Percentiles rank a stretch among this genome's conserved stretches.
Conservation (phyloP, 208 protist genomes). For the Balamuthia mandrillaris region DNA sequence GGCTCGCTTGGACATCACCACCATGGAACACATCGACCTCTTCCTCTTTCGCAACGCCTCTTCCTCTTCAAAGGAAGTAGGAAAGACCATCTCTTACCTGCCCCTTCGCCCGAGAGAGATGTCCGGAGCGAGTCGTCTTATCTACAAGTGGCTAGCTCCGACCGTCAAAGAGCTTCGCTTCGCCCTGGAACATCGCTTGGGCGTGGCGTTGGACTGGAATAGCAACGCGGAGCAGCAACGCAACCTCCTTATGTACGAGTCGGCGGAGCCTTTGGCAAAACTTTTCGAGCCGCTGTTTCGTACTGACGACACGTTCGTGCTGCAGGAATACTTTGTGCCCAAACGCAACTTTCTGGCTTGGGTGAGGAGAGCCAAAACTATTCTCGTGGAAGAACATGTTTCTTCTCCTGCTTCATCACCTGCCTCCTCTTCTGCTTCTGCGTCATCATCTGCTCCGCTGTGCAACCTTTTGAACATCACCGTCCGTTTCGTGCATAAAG, state of each 20-base stretch:
- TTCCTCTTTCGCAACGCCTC: slow-evolving; percentile 53
- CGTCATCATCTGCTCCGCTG: too few relatives aligned
- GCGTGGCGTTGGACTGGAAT: slow-evolving; percentile 60
- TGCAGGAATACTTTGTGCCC: slow-evolving; percentile 67
- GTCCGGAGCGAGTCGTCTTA: neutral
- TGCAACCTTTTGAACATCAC: slow-evolving; percentile 59
- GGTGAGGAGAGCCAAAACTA: slow-evolving; percentile 12
- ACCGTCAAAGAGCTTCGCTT: slow-evolving; percentile 42
- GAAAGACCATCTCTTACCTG: neutral
- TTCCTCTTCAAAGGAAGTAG: too few relatives aligned
- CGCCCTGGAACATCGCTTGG: slow-evolving; percentile 41
- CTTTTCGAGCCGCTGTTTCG: slow-evolving; percentile 52
- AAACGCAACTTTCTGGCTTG: slow-evolving; percentile 45
- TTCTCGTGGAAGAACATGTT: too few relatives aligned
- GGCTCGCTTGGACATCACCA: slow-evolving; percentile 51
- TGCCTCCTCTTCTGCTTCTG: too few relatives aligned
- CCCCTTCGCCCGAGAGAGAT: slow-evolving; percentile 41
- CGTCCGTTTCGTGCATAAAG: slow-evolving; percentile 57
- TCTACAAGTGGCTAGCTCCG: slow-evolving; percentile 60
- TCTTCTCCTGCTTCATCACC: too few relatives aligned
- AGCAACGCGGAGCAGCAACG: slow-evolving; percentile 46
- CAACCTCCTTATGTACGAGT: slow-evolving; percentile 67
- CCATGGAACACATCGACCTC: slow-evolving; percentile 36
- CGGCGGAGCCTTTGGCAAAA: slow-evolving; percentile 48
- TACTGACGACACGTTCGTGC: slow-evolving; percentile 61